Percentiles rank a stretch among this genome's conserved stretches.
Evolutionary conservation across 2,329 filamentous ascomycete genomes (phyloP).

Genomic region (Pseudonectria buxi): DNA sequence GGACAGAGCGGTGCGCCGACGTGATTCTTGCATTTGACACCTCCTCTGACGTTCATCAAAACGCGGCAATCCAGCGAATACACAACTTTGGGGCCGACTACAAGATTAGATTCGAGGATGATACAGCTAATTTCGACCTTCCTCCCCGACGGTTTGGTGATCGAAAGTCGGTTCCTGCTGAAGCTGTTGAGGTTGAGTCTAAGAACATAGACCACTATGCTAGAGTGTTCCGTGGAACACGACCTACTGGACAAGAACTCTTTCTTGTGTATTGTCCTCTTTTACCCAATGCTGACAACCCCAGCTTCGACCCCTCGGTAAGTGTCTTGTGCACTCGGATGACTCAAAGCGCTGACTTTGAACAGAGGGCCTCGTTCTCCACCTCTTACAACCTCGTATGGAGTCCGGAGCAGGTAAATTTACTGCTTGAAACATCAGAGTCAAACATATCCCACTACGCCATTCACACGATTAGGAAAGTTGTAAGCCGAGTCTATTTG

Average conservation of each 20-base stretch:
- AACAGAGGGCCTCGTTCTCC: slow-evolving; percentile 12
- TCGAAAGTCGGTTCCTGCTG: fast-evolving
- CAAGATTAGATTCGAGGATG: slow-evolving; percentile 6
- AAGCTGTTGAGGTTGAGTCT: neutral
- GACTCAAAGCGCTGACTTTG: slow-evolving; percentile 1
- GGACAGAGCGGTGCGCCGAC: slow-evolving; percentile 10
- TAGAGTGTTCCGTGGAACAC: slow-evolving; percentile 9
- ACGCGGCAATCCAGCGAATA: slow-evolving; percentile 10
- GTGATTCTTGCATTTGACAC: slow-evolving; percentile 15
- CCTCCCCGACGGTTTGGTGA: fast-evolving
- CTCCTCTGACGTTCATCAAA: slow-evolving; percentile 12
- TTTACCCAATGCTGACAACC: slow-evolving; percentile 7
- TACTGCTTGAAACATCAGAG: slow-evolving; percentile 4
- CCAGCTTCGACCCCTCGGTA: slow-evolving; percentile 11
- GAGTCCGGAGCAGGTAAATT: slow-evolving; percentile 13
- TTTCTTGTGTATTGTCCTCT: slow-evolving; percentile 16
- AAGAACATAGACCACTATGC: slow-evolving; percentile 6
- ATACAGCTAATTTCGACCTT: neutral
- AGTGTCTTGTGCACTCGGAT: neutral
- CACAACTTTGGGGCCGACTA: slow-evolving; percentile 17
- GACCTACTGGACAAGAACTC: slow-evolving; percentile 3
- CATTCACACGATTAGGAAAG: slow-evolving; percentile 8
- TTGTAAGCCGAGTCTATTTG: slow-evolving; percentile 8
- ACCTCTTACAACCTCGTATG: slow-evolving; percentile 19
- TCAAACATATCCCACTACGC: slow-evolving; percentile 10